Base-by-base conservation (phyloP, 1,139 yeast genomes). In the Hansenula sp. region DNA sequence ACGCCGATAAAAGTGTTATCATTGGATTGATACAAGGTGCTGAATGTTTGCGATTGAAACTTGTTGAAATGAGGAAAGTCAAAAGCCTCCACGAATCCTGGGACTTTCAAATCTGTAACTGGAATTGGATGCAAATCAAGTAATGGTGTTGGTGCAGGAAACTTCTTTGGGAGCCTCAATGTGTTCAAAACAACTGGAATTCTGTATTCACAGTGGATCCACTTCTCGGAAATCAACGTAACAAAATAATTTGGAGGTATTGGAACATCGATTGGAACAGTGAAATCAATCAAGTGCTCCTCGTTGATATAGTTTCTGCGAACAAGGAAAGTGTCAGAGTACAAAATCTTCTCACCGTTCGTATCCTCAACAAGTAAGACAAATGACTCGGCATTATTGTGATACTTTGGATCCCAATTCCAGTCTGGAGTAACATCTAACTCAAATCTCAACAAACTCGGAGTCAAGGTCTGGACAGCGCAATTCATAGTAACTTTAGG, bases 161-260 rank as follows among this genome's bases (percentile, higher is more conserved):
- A 80, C 51, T 78, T 80, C 56, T 79, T 80, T 10, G 97, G 97
- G 5, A 85, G 51, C 35, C 68, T 70, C 42, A 89, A 55, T 33
- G 72, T 65, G 24, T 73, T 69, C 46, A 93, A 67, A 41, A 79
- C 64, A 2, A 89, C 67, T 0, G 96, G 89, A 2, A 76, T 61
- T 47, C 77, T 76, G 52, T 76, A 71, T 43, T 79, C 88, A 45
- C 90, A 79, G 49, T 87, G 91, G 9, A 90, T 65, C 99, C 99
- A 93, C 47, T 73, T 78, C 47, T 90, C 96, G 48, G 96, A 88
- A 3, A 85, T 67, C 17, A 90, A 61, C 0, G 85, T 72, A 6
- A 90, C 74, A 62, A 85, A 87, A 53, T 84, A 82, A 53, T 81
- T 81, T 1, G 96, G 96, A 15, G 94, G 91, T 4, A 77, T 47